phyloP scores from a whole-genome alignment of 345 rosid species.

The Populus simonii region DNA sequence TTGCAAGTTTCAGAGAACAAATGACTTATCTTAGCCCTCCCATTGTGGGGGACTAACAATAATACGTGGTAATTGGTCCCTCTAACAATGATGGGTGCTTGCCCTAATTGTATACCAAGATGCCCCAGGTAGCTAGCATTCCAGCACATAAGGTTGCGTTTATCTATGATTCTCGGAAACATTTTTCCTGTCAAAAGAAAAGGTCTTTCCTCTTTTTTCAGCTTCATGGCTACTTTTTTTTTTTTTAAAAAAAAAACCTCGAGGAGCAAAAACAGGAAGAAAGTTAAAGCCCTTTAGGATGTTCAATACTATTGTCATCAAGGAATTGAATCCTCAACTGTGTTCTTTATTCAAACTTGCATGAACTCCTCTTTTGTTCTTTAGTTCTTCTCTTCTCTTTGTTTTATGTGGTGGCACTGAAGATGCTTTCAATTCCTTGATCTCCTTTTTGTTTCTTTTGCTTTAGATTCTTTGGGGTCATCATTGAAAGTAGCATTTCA shows the following conservation, averaged over 20 bases:
- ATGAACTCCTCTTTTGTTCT: neutral
- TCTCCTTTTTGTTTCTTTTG: neutral
- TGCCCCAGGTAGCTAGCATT: neutral
- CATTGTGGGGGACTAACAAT: conserved; percentile 17
- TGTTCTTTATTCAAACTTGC: neutral
- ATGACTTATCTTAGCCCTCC: neutral
- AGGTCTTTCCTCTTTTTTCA: neutral
- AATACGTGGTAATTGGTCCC: neutral
- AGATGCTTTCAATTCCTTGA: neutral
- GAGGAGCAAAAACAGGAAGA: neutral
- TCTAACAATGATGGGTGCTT: neutral
- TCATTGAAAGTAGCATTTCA: conserved; percentile 5
- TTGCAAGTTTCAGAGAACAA: neutral
- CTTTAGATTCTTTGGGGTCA: conserved; percentile 3
- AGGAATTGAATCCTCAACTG: no score
- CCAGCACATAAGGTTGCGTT: neutral
- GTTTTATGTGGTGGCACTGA: neutral
- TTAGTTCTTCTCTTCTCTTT: neutral
- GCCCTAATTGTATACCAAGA: neutral
- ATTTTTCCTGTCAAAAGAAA: neutral
- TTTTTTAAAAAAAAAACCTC: neutral
- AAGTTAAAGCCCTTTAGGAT: neutral
- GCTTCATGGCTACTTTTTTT: neutral
- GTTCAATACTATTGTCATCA: neutral
- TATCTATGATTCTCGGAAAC: neutral